Conservation (phyloP, 2,329 filamentous ascomycete species). For the Aureobasidium leucospermi region DNA sequence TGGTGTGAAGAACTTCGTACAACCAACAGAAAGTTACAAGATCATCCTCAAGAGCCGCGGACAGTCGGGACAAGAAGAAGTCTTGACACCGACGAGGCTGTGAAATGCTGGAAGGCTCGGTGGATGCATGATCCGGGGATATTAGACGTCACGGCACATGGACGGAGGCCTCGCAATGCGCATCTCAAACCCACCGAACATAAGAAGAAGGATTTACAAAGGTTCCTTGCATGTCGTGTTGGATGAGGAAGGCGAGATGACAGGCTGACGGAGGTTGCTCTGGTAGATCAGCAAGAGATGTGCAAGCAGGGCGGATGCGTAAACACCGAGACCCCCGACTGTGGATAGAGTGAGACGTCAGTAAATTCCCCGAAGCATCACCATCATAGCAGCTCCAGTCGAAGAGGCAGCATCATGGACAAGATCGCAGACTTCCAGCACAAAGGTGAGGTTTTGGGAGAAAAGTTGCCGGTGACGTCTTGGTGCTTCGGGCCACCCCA, state of each 20-base stretch:
- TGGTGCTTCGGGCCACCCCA: not conserved
- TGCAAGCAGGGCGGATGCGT: not conserved
- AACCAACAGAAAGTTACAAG: not conserved
- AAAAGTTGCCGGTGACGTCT: not conserved
- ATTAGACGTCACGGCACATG: not conserved
- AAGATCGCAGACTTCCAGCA: not conserved
- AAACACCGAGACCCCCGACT: not conserved
- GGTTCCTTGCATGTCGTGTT: not conserved
- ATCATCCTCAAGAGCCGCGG: not conserved
- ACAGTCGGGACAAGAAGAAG: not conserved
- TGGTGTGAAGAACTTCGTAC: not conserved
- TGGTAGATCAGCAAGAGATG: constrained; percentile 4
- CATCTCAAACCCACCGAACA: not conserved
- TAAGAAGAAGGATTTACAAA: not conserved
- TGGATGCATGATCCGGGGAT: not conserved
- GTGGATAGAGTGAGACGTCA: not conserved
- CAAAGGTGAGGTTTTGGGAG: not conserved
- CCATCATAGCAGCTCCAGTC: not conserved
- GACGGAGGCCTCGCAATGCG: not conserved
- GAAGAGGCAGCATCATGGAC: not conserved
- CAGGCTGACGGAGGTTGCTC: not conserved
- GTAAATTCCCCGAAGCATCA: constrained; percentile 10
- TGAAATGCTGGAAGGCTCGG: not conserved
- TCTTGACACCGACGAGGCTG: not conserved
- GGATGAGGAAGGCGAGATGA: not conserved